Percentiles rank a stretch among this genome's conserved stretches.
Evolutionary conservation across 306 rosid species (phyloP).

Genomic region (Ormosia semicastrata): DNA sequence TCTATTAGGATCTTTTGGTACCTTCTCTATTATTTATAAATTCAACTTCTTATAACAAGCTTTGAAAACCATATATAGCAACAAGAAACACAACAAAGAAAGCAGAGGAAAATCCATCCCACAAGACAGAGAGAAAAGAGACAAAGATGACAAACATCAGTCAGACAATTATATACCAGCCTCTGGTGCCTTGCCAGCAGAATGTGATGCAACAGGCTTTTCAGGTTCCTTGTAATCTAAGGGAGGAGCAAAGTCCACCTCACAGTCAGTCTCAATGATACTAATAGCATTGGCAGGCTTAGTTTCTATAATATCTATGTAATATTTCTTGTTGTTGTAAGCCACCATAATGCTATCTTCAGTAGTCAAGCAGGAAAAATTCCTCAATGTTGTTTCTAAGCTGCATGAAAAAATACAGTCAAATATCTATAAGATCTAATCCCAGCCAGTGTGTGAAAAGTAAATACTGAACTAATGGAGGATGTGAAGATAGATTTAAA

Average conservation of each 20-base stretch:
- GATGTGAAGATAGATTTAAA: background rate
- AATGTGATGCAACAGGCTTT: slow-evolving; percentile 48
- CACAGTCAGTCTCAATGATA: slow-evolving; percentile 98
- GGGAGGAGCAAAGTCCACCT: slow-evolving; percentile 99
- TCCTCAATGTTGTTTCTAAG: slow-evolving; percentile 89
- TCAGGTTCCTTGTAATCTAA: slow-evolving; percentile 98
- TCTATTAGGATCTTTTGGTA: background rate
- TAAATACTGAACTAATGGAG: background rate
- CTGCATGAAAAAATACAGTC: slow-evolving; percentile 46
- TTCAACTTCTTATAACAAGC: background rate
- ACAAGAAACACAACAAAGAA: slow-evolving; percentile 8
- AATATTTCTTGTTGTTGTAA: slow-evolving; percentile 91
- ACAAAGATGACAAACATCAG: slow-evolving; percentile 7
- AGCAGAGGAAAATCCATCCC: background rate
- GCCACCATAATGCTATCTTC: slow-evolving; percentile 99
- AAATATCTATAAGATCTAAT: background rate
- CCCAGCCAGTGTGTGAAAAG: background rate
- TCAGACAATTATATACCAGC: slow-evolving; percentile 48
- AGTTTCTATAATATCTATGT: slow-evolving; percentile 86
- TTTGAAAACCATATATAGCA: background rate
- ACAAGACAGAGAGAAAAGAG: background rate
- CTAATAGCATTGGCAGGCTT: slow-evolving; percentile 89
- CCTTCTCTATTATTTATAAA: slow-evolving; percentile 6
- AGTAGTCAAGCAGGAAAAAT: slow-evolving; percentile 88
- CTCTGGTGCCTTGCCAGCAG: slow-evolving; percentile 53